Base-by-base conservation (phyloP, 2,329 filamentous ascomycete species). In the Hypoxylon sp. region DNA sequence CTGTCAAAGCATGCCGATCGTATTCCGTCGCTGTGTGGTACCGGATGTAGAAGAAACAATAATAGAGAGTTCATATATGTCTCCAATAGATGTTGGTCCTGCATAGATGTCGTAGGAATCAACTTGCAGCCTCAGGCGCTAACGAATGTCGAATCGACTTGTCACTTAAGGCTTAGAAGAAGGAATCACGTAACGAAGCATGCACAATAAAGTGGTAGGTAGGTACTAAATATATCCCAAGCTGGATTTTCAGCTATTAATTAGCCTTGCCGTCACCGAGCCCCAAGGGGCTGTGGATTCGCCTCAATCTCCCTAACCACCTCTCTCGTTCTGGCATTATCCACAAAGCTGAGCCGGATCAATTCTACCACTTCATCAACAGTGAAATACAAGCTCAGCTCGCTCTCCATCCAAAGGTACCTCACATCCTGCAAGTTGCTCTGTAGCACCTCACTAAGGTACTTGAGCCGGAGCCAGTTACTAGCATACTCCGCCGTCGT, bases 381-480 rank as follows among this genome's bases (percentile, higher is more conserved):
- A 0, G 85, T 82, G 72, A 90, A 91, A 76, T 90, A 89, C 38
- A 90, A 75, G 68, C 88, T 89, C 45, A 91, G 80, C 76, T 90
- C 88, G 77, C 88, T 89, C 68, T 91, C 88, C 73, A 86, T 83
- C 89, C 89, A 91, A 38, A 91, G 77, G 68, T 82, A 90, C 63
- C 82, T 83, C 61, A 91, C 86, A 68, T 91, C 89, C 68, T 85
- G 86, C 58, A 91, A 80, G 73, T 91, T 90, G 71, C 88, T 90
- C 80, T 91, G 89, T 70, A 91, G 80, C 28, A 91, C 85, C 76
- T 91, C 86, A 68, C 85, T 86, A 17, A 91, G 80, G 72, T 87
- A 91, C 77, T 90, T 88, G 65, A 91, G 82, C 52, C 88, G 84
- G 63, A 91, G 80, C 89, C 89, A 91, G 52, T 83, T 84, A 2